Evolutionary conservation across 176 grass and related monocot genomes (phyloP), one percentile per base, ranked within the genome.

Genomic region (Dendrocalamus sinicus): DNA sequence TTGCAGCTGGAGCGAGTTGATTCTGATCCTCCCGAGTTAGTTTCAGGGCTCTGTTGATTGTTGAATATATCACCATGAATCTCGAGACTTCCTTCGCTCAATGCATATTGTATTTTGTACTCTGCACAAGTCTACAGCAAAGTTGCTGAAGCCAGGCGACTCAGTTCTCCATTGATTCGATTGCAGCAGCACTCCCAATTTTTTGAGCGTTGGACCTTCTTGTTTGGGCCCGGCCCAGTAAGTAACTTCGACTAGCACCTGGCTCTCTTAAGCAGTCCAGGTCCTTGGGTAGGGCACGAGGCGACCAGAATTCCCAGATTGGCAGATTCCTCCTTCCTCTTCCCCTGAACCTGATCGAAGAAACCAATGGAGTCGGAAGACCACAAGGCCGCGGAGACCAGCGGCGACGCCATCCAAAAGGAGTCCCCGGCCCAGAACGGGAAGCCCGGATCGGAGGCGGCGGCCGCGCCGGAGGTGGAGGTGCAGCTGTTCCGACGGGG

Each of bases 401-500:
- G 72, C 70, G 76, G 70, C n/a, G 81, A 91, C 23, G 41, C 61
- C 28, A 91, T 91, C 75, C 85, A 76, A 44, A 81, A 91, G 84
- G 84, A 90, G 41, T 50, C 59, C 45, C 55, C 86, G 39, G 68
- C 67, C 44, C 72, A 44, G 16, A 88, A 83, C 76, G 85, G 79
- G 15, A 87, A 90, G 13, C 76, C 87, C 19, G 89, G 85, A 85
- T 95, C 91, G 50, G 80, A 72, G 52, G 83, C 86, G 24, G 68
- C 80, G 7, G 84, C 83, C 43, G 26, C 74, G 24, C 93, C 91
- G 86, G 93, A 94, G 90, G 88, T 94, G 84, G 93, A 95, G 65
- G 88, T 98, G 66, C 90, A 87, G 43, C 86, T 98, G 64, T 98
- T 94, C 90, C 86, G 78, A 73, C 73, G 50, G 13, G 96, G 91